These are phyloP conservation scores for Scleromitrula shiraiana DNA, from an alignment of 2,329 filamentous ascomycete species.

Conservation along the genomic window DNA sequence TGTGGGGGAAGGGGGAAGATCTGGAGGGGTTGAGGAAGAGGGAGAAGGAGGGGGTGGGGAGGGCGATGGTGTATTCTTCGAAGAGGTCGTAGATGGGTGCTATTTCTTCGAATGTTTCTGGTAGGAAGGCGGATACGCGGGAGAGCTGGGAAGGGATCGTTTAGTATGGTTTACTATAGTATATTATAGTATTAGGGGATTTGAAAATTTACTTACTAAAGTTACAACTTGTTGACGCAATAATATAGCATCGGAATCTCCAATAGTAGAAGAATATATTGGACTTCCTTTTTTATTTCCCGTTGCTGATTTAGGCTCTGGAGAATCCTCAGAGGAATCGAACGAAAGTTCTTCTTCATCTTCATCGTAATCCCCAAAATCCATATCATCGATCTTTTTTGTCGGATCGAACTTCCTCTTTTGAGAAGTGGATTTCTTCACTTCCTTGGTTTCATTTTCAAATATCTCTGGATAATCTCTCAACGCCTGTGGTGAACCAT, in stretches of 20 bases:
- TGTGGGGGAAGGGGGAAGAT: constrained; percentile 29
- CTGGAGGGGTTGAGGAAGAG: constrained; percentile 35
- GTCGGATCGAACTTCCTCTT: constrained; percentile 41
- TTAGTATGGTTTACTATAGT: not conserved
- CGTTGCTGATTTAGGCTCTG: not conserved
- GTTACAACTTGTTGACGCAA: constrained; percentile 26
- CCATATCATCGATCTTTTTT: constrained; percentile 16
- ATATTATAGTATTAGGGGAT: not conserved
- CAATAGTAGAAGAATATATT: constrained; percentile 16
- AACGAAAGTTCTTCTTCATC: constrained; percentile 21
- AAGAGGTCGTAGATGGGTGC: constrained; percentile 38
- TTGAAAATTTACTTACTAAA: constrained; percentile 19
- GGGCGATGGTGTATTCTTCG: constrained; percentile 33
- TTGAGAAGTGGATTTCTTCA: constrained; percentile 33
- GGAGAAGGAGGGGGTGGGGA: constrained; percentile 31
- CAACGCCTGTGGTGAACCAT: constrained; percentile 46
- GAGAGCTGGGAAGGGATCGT: constrained; percentile 19
- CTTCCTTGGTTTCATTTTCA: constrained; percentile 50
- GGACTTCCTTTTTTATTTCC: not conserved
- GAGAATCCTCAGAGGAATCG: not conserved
- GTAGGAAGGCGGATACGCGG: constrained; percentile 32
- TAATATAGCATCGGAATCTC: constrained; percentile 24
- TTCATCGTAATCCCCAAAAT: constrained; percentile 43
- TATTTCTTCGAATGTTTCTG: constrained; percentile 41
- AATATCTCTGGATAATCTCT: constrained; percentile 60